Percentiles rank a stretch among this genome's conserved stretches.
phyloP scores from a whole-genome alignment of 306 rosid genomes.

The Quercus ilex region DNA sequence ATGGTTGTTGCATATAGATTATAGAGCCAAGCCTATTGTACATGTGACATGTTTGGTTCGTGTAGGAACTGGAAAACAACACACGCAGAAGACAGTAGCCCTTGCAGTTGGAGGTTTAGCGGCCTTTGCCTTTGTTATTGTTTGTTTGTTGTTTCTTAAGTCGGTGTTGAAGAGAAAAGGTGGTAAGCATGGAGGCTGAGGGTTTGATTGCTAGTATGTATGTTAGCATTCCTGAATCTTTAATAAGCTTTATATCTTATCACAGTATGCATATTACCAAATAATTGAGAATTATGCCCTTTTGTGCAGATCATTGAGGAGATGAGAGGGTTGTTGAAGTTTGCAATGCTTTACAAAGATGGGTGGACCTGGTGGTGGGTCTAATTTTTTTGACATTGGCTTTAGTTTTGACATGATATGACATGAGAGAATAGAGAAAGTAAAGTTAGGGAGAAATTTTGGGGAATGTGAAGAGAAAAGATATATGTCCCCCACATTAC shows the following conservation, averaged over 20 bases:
- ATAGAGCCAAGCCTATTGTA: neutral
- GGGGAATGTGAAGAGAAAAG: neutral
- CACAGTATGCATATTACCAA: slow-evolving; percentile 12
- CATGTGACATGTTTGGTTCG: slow-evolving; percentile 6
- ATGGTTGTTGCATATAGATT: neutral
- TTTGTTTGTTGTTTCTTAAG: slow-evolving; percentile 54
- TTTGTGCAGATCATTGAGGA: neutral
- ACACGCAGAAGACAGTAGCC: slow-evolving; percentile 69
- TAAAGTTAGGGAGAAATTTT: neutral
- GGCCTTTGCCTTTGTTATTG: slow-evolving; percentile 68
- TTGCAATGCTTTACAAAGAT: neutral
- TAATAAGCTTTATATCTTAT: slow-evolving; percentile 22
- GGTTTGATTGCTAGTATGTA: slow-evolving; percentile 10
- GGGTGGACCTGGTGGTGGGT: neutral
- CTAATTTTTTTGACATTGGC: neutral
- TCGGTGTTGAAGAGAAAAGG: slow-evolving; percentile 50
- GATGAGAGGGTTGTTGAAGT: neutral
- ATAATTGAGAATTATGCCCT: neutral
- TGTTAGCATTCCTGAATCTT: slow-evolving; percentile 9
- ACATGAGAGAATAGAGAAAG: neutral
- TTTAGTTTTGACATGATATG: neutral
- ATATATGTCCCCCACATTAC: neutral
- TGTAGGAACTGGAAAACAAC: slow-evolving; percentile 37
- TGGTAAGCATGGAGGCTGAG: slow-evolving; percentile 43
- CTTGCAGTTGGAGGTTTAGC: slow-evolving; percentile 90